These are phyloP conservation scores for Ganoderma sp. DNA, from an alignment of 1,284 basidiomycete species.

Conservation along the genomic window DNA sequence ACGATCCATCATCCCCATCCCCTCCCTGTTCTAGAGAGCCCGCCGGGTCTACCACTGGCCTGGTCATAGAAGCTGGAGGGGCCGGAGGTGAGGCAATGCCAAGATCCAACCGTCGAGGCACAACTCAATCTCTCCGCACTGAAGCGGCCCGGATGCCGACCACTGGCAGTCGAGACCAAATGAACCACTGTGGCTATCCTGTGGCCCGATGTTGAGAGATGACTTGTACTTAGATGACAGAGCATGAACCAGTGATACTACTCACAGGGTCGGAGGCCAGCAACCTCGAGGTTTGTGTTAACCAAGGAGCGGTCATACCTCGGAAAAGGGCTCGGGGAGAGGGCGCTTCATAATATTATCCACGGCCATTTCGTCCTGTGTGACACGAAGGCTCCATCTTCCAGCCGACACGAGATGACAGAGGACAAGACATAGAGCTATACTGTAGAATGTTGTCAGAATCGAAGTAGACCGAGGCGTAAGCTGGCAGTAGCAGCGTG, in stretches of 20 bases:
- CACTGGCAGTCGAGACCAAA: background rate
- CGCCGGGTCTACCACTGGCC: background rate
- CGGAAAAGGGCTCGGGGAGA: background rate
- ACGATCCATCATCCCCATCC: conserved; percentile 5
- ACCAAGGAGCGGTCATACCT: background rate
- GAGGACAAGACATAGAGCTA: background rate
- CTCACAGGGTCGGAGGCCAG: background rate
- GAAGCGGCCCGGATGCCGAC: background rate
- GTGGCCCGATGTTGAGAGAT: background rate
- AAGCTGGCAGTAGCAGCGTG: background rate
- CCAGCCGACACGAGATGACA: background rate
- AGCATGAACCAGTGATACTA: background rate
- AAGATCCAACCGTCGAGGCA: conserved; percentile 4
- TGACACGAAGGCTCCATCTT: background rate
- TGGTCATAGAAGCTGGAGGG: conserved; percentile 17
- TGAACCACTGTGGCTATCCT: background rate
- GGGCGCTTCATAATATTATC: background rate
- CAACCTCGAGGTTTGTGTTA: background rate
- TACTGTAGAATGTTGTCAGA: background rate
- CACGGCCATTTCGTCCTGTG: background rate
- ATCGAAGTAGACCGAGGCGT: background rate
- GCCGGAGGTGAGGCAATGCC: conserved; percentile 3
- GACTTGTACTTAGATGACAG: background rate
- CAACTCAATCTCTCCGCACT: background rate
- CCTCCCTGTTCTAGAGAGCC: background rate